Percentiles rank a stretch among this genome's conserved stretches.
Evolutionary conservation across 2,329 filamentous ascomycete genomes (phyloP).

Genomic region (Alternaria ventricosa): DNA sequence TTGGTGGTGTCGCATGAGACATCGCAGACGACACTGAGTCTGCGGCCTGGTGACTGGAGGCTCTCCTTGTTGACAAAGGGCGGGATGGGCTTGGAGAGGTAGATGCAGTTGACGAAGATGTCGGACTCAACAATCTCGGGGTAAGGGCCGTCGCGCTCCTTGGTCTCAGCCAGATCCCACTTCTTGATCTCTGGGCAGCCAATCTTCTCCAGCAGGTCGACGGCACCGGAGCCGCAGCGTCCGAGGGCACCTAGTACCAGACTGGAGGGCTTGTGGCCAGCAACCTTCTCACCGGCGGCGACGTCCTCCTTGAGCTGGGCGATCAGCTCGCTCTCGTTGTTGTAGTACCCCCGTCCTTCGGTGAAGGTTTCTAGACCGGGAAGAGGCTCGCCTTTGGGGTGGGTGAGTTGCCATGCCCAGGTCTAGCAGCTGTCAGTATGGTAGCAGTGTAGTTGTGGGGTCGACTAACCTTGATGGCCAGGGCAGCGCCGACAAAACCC

Average conservation of each 20-base stretch:
- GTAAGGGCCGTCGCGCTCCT: conserved; percentile 70
- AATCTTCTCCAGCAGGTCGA: conserved; percentile 77
- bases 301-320: conserved; percentile 75
- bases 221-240: conserved; percentile 83
- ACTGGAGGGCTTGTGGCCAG: conserved; percentile 72
- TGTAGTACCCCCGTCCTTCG: conserved; percentile 63
- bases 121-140: conserved; percentile 73
- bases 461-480: conserved; percentile 47
- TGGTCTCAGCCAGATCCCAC: conserved; percentile 83
- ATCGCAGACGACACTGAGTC: conserved; percentile 69
- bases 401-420: conserved; percentile 82
- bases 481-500: conserved; percentile 56
- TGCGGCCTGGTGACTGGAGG: conserved; percentile 71
- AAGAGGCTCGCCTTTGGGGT: conserved; percentile 70
- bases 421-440: conserved; percentile 58
- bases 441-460: too few species aligned
- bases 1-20: conserved; percentile 72
- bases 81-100: conserved; percentile 78
- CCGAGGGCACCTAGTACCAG: conserved; percentile 83
- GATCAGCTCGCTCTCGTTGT: conserved; percentile 77
- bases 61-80: conserved; percentile 78
- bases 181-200: conserved; percentile 74
- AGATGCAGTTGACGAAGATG: conserved; percentile 67
- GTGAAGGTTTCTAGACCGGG: conserved; percentile 65
- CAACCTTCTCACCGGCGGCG: conserved; percentile 69